Evolutionary conservation across 2,329 filamentous ascomycete species (phyloP).

Genomic region (Diaporthe sp.): DNA sequence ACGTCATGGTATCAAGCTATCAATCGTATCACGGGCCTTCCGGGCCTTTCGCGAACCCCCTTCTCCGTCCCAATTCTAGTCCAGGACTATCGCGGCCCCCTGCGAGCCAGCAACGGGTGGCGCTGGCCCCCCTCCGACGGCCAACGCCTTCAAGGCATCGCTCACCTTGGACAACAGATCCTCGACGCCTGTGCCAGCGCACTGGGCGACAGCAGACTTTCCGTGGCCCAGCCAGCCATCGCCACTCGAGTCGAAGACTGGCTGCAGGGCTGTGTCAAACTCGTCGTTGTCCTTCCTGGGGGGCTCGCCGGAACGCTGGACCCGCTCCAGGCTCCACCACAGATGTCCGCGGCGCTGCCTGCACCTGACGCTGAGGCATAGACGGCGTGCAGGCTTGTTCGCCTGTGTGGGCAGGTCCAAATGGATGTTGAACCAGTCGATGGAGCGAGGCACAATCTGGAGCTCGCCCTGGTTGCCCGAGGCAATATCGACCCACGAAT

Average conservation of each 20-base stretch:
- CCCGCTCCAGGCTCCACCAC: conserved; percentile 66
- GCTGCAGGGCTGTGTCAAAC: conserved; percentile 57
- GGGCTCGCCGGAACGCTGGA: conserved; percentile 42
- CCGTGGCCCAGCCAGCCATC: conserved; percentile 63
- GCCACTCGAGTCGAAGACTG: conserved; percentile 62
- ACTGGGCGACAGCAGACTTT: conserved; percentile 61
- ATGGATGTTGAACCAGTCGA: conserved; percentile 71
- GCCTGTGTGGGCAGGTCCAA: conserved; percentile 59
- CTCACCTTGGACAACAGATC: conserved; percentile 63
- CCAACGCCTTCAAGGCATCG: conserved; percentile 58
- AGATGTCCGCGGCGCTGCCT: conserved; percentile 61
- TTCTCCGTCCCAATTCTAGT: conserved; percentile 14
- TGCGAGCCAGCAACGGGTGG: conserved; percentile 28
- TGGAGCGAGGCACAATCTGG: conserved; percentile 65
- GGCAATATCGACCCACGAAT: conserved; percentile 61
- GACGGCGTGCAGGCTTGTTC: conserved; percentile 49
- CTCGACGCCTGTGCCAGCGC: conserved; percentile 58
- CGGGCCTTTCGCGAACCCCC: not conserved
- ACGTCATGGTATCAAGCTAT: conserved; percentile 41
- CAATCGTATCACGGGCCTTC: conserved; percentile 13
- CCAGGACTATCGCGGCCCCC: conserved; percentile 39
- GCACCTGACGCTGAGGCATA: conserved; percentile 69
- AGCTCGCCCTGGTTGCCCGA: conserved; percentile 61
- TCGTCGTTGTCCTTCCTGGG: conserved; percentile 50
- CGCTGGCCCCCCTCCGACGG: conserved; percentile 16